Evolutionary conservation across 805 yeast species (phyloP).

Genomic region (Metschnikowia kunwiensis): DNA sequence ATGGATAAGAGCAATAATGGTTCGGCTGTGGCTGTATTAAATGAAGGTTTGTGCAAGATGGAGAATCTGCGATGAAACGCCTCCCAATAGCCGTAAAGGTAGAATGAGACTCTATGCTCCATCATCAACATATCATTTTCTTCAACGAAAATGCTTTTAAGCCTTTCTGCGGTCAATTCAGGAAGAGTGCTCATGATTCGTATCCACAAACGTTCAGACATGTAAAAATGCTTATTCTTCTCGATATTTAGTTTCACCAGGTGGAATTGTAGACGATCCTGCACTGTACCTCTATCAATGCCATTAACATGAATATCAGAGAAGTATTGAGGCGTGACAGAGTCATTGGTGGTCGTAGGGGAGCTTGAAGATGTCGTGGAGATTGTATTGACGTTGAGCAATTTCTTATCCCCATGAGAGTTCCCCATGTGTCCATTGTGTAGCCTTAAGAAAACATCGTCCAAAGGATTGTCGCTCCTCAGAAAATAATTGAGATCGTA

Average conservation of each 20-base stretch:
- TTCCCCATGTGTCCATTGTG: slow-evolving; percentile 6
- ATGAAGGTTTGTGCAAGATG: slow-evolving; percentile 57
- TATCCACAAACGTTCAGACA: slow-evolving; percentile 37
- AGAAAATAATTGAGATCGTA: slow-evolving; percentile 39
- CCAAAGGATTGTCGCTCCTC: slow-evolving; percentile 38
- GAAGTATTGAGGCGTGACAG: slow-evolving; percentile 18
- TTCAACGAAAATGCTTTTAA: slow-evolving; percentile 28
- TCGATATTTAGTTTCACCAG: slow-evolving; percentile 23
- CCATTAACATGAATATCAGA: slow-evolving; percentile 12
- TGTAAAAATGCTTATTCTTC: slow-evolving; percentile 34
- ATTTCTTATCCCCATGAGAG: slow-evolving; percentile 3
- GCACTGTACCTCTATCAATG: slow-evolving; percentile 6
- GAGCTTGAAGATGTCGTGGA: slow-evolving; percentile 31
- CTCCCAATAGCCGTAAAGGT: slow-evolving; percentile 49
- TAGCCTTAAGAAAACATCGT: slow-evolving; percentile 28
- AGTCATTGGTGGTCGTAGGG: slow-evolving; percentile 31
- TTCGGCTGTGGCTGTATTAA: slow-evolving; percentile 45
- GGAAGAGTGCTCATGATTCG: slow-evolving; percentile 32
- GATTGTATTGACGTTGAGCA: background rate
- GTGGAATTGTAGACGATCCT: slow-evolving; percentile 17
- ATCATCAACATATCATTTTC: slow-evolving; percentile 21
- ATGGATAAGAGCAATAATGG: slow-evolving; percentile 52
- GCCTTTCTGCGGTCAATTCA: slow-evolving; percentile 21
- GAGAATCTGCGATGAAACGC: slow-evolving; percentile 59
- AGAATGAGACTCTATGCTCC: slow-evolving; percentile 36